A percentile compares a stretch with the other conserved stretches of the same genome.
Conservation (phyloP, 1,284 basidiomycete genomes). For the Phenoliferia sp. region DNA sequence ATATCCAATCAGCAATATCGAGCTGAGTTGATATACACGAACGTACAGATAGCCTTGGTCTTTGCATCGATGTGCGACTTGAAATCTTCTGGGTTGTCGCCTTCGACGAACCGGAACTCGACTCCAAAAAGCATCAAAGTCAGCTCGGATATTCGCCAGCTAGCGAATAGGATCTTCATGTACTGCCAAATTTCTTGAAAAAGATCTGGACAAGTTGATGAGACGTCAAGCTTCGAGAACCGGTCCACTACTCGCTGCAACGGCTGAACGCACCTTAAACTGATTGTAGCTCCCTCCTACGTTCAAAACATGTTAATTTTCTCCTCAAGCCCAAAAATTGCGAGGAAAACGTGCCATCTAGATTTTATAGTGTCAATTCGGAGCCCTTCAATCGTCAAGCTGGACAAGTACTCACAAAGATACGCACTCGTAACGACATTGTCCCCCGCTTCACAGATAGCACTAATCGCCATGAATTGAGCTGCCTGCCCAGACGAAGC, state of each 20-base stretch:
- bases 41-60: slow-evolving; percentile 8
- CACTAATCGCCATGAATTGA: slow-evolving; percentile 67
- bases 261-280: slow-evolving; percentile 53
- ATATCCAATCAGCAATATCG: background rate
- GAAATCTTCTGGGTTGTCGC: slow-evolving; percentile 37
- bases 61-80: slow-evolving; percentile 29
- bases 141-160: background rate
- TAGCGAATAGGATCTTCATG: background rate
- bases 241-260: too few relatives aligned
- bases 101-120: slow-evolving; percentile 41
- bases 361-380: too few relatives aligned
- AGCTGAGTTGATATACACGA: background rate
- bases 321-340: background rate
- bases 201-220: slow-evolving; percentile 32
- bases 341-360: slow-evolving; percentile 25
- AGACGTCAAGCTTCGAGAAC: background rate
- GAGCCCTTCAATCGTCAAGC: background rate
- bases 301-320: background rate
- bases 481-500: slow-evolving; percentile 74
- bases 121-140: slow-evolving; percentile 51
- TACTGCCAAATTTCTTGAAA: slow-evolving; percentile 51
- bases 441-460: slow-evolving; percentile 54
- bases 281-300: slow-evolving; percentile 70
- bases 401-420: slow-evolving; percentile 56
- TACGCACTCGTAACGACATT: slow-evolving; percentile 71